Base-by-base conservation (phyloP, 176 grass and related monocot genomes). In the Dendrocalamus sinicus region DNA sequence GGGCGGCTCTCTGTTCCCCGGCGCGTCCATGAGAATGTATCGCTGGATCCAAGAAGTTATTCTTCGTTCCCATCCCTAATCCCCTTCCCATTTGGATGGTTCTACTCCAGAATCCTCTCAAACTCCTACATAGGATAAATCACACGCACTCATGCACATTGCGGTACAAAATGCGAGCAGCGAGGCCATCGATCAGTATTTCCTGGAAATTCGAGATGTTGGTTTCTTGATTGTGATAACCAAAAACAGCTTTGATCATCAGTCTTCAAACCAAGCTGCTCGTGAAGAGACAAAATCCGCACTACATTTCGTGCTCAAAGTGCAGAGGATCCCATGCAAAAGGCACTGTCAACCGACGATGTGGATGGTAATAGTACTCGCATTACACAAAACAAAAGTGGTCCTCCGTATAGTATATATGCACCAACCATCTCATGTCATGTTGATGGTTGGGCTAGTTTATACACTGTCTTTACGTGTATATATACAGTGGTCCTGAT, bases 41-140 rank as follows among this genome's bases (percentile, higher is more conserved):
- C 8, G 60, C 44, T 75, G 26, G 82, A 70, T 75, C 60, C 88
- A 41, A 89, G 40, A 89, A 75, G 40, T 39, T 75, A 74, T 51
- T 75, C 69, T 3, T 50, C 7, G 35, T 19, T 13, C 26, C 57
- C 10, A 53, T 61, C 12, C 8, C 54, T 17, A 37, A 47, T 45
- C 67, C 35, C 16, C 6, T 59, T 19, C 13, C 40, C 28, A 17
- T 48, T 78, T 47, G 53, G 65, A 32, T 77, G 73, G 10, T 69
- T 77, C 73, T 16, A 28, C 28, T 28, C 28, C 28, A 28, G 28
- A 17, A 83, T 15, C 24, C 4, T 8, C 50, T 19, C 65, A 69
- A 24, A 54, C 28, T 41, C 20, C 70, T 48, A 50, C 3, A 9
- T 22, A 58, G 55, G 55, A 7, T n/a, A 58, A 58, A 22, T 22